Base-by-base conservation (phyloP, 2,329 filamentous ascomycete species). In the Botryotinia narcissicola region DNA sequence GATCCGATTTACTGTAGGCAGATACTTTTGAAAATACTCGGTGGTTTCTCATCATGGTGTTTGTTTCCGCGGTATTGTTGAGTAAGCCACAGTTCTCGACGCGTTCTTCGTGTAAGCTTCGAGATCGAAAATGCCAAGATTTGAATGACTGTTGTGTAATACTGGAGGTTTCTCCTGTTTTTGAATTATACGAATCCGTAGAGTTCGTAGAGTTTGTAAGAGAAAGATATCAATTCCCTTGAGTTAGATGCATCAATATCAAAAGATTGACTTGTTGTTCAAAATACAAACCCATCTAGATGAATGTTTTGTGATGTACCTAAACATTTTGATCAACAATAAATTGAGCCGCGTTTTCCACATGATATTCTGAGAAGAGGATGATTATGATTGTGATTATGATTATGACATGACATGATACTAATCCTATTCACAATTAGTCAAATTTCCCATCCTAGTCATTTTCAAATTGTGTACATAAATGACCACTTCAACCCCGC, bases 341-440 rank as follows among this genome's bases (percentile, higher is more conserved):
- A 63, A n/a, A 37, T 67, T 22, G 35, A 67, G 44, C 61, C 61
- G 61, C n/a, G 61, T 51, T 67, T 67, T 25, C 44, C 32, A 67
- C 8, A 51, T n/a, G 10, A 25, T 51, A 48, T 51, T 37, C 32
- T n/a, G 12, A 22, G 29, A 12, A 48, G 62, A 42, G 42, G 29
- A n/a, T 51, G 48, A 14, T 3, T 51, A n/a, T 25, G 63, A 51
- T 37, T n/a, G n/a, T n/a, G 37, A 14, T 40, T 51, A 25, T 25
- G 40, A 14, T 40, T 42, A 42, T 42, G 40, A 42, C 40, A 42
- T 42, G 48, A 51, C 25, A 37, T n/a, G 63, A 51, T 37, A 12
- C 46, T 40, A 54, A 25, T 35, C 64, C 44, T 20, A 51, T 51
- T 46, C 40, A 64, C 20, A 29, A 64, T 64, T 64, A 64, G 42